These are phyloP conservation scores for Tephrocybe sp. DNA, from an alignment of 768 basidiomycete species.

Conservation along the genomic window DNA sequence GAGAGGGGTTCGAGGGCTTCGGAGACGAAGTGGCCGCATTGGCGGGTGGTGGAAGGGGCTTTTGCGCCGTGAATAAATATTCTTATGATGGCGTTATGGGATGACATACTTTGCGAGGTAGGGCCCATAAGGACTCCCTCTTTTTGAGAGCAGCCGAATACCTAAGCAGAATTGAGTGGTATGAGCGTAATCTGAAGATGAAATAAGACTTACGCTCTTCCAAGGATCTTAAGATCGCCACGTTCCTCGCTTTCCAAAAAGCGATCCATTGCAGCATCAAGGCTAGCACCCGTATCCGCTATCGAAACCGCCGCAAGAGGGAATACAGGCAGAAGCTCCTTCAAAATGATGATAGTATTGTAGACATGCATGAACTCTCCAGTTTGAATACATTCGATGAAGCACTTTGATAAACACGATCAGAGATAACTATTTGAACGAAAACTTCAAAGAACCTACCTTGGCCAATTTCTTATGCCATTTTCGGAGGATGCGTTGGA, in stretches of 20 bases:
- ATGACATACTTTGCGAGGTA: constrained; percentile 32
- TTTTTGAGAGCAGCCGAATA: constrained; percentile 78
- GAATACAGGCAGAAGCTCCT: constrained; percentile 88
- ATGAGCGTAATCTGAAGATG: not conserved
- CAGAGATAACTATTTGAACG: not conserved
- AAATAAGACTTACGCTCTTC: constrained; percentile 57
- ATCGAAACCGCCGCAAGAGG: constrained; percentile 59
- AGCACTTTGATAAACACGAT: constrained; percentile 48
- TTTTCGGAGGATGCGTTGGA: constrained; percentile 73
- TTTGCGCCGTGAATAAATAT: not conserved
- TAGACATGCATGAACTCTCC: constrained; percentile 97
- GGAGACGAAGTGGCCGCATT: constrained; percentile 24
- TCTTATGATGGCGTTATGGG: not conserved
- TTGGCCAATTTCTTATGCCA: constrained; percentile 79
- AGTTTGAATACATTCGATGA: constrained; percentile 80
- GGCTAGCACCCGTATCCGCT: constrained; percentile 48
- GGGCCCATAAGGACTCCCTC: constrained; percentile 58
- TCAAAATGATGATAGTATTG: constrained; percentile 92
- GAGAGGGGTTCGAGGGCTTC: constrained; percentile 26
- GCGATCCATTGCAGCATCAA: constrained; percentile 62
- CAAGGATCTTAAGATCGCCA: constrained; percentile 81
- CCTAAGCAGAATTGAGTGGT: constrained; percentile 30
- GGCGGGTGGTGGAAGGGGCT: constrained; percentile 6
- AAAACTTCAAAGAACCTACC: constrained; percentile 38
- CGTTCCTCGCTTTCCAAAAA: constrained; percentile 77